phyloP scores from a whole-genome alignment of 106 monocot species.

The Gastrodia elata region DNA sequence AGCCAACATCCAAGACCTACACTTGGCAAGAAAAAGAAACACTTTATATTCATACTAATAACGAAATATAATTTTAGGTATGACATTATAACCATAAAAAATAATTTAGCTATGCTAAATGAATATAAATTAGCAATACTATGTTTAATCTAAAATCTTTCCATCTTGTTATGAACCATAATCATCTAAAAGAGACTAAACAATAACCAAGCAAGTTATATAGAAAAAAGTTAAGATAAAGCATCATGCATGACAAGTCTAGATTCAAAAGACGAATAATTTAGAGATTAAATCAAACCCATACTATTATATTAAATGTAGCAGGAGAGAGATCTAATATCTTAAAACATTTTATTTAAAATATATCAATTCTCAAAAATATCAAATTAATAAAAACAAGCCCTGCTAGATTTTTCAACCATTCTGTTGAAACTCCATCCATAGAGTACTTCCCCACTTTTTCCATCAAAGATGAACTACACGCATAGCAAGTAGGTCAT shows the following conservation, averaged over 20 bases:
- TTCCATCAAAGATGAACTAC: too few species aligned
- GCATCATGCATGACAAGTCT: neutral
- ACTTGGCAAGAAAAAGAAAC: neutral
- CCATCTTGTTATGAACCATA: neutral
- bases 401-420: too few species aligned
- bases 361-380: neutral
- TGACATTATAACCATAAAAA: neutral
- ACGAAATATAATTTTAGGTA: neutral
- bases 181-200: neutral
- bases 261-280: neutral
- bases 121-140: neutral
- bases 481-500: too few species aligned
- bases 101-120: neutral
- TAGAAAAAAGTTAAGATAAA: neutral
- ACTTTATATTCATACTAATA: neutral
- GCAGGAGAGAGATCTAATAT: too few species aligned
- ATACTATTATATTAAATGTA: neutral
- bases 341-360: too few species aligned
- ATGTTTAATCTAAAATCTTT: neutral
- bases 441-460: too few species aligned
- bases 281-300: too few species aligned
- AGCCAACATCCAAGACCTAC: conserved; percentile 13
- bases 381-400: too few species aligned
- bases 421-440: too few species aligned
- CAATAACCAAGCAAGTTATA: neutral